A percentile compares a stretch with the other conserved stretches of the same genome.
Evolutionary conservation across 2,329 filamentous ascomycete species (phyloP).

Genomic region (Ophiostoma piceae): DNA sequence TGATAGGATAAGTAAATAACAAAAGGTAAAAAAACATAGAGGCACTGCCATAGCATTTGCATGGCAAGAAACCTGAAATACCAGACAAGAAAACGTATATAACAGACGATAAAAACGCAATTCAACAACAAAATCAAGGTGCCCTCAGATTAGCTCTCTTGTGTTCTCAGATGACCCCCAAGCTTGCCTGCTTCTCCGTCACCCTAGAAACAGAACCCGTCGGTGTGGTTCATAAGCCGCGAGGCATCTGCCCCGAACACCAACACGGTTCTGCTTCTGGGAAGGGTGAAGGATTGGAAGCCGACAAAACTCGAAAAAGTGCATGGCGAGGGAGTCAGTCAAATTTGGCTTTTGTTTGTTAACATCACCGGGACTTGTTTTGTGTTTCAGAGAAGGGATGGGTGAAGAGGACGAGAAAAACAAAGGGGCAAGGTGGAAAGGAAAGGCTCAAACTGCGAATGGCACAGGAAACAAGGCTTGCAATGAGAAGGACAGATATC

Average conservation of each 20-base stretch:
- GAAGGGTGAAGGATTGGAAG: background rate
- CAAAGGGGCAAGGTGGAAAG: background rate
- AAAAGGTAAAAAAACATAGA: background rate
- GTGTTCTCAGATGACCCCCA: conserved; percentile 2
- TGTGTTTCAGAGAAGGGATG: conserved; percentile 15
- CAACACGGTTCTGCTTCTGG: background rate
- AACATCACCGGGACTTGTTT: conserved; percentile 23
- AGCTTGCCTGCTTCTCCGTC: background rate
- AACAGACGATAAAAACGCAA: background rate
- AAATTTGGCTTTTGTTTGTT: conserved; percentile 28
- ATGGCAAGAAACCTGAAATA: background rate
- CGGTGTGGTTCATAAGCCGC: conserved; percentile 19
- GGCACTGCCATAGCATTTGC: background rate
- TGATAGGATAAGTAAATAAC: background rate
- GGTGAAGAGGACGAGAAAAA: background rate
- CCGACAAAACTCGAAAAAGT: background rate
- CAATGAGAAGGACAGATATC: background rate
- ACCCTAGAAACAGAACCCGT: background rate
- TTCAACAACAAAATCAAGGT: conserved; percentile 10
- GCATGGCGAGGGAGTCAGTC: conserved; percentile 20
- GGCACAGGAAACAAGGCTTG: background rate
- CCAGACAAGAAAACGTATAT: background rate
- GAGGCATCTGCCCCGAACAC: conserved; percentile 13
- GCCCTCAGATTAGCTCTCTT: conserved; percentile 28
- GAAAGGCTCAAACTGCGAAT: background rate